Percentiles rank a stretch among this genome's conserved stretches.
These are phyloP conservation scores for Aureobasidium sp. DNA, from an alignment of 2,329 filamentous ascomycete species.

Conservation along the genomic window DNA sequence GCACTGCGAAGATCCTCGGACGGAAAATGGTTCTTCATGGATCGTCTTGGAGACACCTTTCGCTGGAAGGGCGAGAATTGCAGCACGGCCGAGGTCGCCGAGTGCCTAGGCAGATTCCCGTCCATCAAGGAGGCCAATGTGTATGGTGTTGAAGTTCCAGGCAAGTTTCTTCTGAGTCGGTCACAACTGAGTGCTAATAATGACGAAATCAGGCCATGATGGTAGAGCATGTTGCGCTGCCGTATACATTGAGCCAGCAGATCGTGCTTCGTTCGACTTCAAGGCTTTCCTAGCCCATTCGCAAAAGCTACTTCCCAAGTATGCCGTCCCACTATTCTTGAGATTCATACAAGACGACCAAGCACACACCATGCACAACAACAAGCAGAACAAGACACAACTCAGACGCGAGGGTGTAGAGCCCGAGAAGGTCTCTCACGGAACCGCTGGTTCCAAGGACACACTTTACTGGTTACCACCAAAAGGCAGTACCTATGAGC, in stretches of 20 bases:
- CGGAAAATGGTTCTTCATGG: slow-evolving; percentile 41
- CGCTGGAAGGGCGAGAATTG: slow-evolving; percentile 44
- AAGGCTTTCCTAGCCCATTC: slow-evolving; percentile 50
- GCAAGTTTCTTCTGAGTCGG: not conserved
- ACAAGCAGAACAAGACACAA: slow-evolving; percentile 72
- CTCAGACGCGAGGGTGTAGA: slow-evolving; percentile 60
- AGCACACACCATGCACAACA: slow-evolving; percentile 56
- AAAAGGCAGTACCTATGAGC: slow-evolving; percentile 44
- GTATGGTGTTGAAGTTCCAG: slow-evolving; percentile 39
- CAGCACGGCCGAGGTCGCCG: slow-evolving; percentile 38
- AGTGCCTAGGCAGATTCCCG: slow-evolving; percentile 36
- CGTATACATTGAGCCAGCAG: slow-evolving; percentile 46
- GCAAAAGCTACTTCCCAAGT: slow-evolving; percentile 54
- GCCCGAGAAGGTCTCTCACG: slow-evolving; percentile 39
- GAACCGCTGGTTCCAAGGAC: slow-evolving; percentile 35
- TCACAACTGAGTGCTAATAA: not conserved
- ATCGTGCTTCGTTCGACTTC: slow-evolving; percentile 46
- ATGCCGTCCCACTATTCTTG: slow-evolving; percentile 68
- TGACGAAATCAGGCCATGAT: slow-evolving; percentile 26
- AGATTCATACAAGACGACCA: slow-evolving; percentile 46
- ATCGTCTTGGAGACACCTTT: slow-evolving; percentile 40
- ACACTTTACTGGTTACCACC: slow-evolving; percentile 42
- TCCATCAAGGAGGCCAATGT: slow-evolving; percentile 39
- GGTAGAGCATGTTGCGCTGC: slow-evolving; percentile 48
- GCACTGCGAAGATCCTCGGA: slow-evolving; percentile 35